These are phyloP conservation scores for Vishniacozyma victoriae DNA, from an alignment of 768 basidiomycete genomes.

Conservation along the genomic window DNA sequence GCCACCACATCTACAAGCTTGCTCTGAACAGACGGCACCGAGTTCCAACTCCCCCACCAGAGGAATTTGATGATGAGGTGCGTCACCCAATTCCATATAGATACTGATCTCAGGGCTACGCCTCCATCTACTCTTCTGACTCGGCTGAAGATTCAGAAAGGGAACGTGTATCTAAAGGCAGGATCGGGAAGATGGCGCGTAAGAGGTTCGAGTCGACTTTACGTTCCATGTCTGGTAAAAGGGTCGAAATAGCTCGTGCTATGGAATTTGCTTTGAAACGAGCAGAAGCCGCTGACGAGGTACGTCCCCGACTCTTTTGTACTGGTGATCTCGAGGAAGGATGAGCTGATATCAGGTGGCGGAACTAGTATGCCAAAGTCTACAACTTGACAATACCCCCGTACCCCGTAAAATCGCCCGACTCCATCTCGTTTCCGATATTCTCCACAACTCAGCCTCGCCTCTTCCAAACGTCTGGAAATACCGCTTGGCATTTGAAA, in stretches of 20 bases:
- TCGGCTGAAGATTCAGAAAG: conserved; percentile 89
- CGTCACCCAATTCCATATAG: conserved; percentile 3
- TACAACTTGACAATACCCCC: conserved; percentile 83
- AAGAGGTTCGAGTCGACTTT: conserved; percentile 86
- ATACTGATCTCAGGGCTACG: conserved; percentile 39
- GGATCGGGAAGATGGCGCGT: conserved; percentile 70
- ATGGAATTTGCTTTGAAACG: conserved; percentile 98
- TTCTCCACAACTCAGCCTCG: conserved; percentile 92
- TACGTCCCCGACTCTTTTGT: conserved; percentile 41
- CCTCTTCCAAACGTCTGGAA: conserved; percentile 95
- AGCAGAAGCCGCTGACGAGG: conserved; percentile 91
- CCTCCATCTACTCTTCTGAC: conserved; percentile 60
- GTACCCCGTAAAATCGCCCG: conserved; percentile 97
- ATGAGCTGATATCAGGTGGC: conserved; percentile 58
- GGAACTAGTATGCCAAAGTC: conserved; percentile 81
- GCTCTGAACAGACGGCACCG: conserved; percentile 47
- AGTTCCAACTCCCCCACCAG: conserved; percentile 46
- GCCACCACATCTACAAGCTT: conserved; percentile 49
- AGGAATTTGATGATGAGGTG: conserved; percentile 48
- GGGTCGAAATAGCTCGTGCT: conserved; percentile 85
- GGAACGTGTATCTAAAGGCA: conserved; percentile 68
- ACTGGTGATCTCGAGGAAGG: not conserved
- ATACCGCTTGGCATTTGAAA: conserved; percentile 89
- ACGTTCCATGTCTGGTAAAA: conserved; percentile 71
- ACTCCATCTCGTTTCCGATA: conserved; percentile 92